Evolutionary conservation across 768 basidiomycete genomes (phyloP), one percentile per base, ranked within the genome.

Genomic region (Psilocybe cyanescens): DNA sequence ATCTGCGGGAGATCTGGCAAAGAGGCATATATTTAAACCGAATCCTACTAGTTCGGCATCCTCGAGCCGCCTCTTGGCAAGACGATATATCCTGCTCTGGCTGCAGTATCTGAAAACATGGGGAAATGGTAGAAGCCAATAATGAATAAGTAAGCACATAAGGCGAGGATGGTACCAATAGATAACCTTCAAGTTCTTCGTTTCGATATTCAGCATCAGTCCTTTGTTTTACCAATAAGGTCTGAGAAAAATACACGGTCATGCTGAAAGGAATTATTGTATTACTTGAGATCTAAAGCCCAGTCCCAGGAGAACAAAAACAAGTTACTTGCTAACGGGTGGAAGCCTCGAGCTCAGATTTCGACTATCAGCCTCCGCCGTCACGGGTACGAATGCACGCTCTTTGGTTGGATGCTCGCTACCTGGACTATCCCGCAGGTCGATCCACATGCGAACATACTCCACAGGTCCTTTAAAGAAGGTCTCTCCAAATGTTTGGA

Each of bases 381-480:
- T 16, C 14, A 31, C 29, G 30, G 33, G 12, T n/a, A 7, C 31
- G 11, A 28, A 37, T 8, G 7, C 51, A 51, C 29, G 29, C 3
- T 33, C 30, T 30, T 14, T 35, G 1, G 33, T n/a, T 28, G 28
- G 8, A 5, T 14, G 47, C 33, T 31, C 35, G 16, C 47, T 29
- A 31, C 54, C 41, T 31, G 53, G 57, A 55, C 63, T 50, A 50
- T 65, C 68, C 30, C 44, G 48, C 19, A 73, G 30, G 44, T 68
- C 65, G 65, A 78, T 75, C 70, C 72, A 76, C 86, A 88, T 86
- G 54, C 82, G 77, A 64, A 83, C 72, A 68, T 87, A 89, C 73
- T 85, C 76, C 63, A 86, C 81, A 45, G 74, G 68, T 4, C 78
- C 79, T 73, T 86, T 87, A 72, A 67, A 85, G 70, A 89, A 87